Evolutionary conservation across 2,329 filamentous ascomycete species (phyloP).

Genomic region (Kalaharituber pfeilii): DNA sequence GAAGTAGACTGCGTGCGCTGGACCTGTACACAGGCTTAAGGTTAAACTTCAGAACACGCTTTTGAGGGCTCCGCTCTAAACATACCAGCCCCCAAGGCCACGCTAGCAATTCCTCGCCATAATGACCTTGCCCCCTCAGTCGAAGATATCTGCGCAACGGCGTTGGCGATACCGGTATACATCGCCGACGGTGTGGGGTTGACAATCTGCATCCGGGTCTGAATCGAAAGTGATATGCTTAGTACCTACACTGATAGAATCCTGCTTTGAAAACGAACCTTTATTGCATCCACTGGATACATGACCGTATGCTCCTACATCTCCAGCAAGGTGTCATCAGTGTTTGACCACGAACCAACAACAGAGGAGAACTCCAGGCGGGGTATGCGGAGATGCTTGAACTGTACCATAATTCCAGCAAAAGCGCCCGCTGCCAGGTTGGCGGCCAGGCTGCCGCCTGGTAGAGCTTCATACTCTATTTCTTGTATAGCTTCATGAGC

Average conservation of each 20-base stretch:
- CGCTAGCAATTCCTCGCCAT: constrained; percentile 93
- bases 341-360: neutral
- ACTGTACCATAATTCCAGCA: constrained; percentile 75
- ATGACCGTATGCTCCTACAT: constrained; percentile 88
- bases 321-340: constrained; percentile 3
- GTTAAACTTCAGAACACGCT: constrained; percentile 16
- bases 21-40: constrained; percentile 40
- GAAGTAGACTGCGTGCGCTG: constrained; percentile 95
- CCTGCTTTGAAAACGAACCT: constrained; percentile 47
- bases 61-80: constrained; percentile 11
- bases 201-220: constrained; percentile 97
- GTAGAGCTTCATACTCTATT: constrained; percentile 71
- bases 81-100: constrained; percentile 83
- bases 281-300: constrained; percentile 96
- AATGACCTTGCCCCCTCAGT: constrained; percentile 79
- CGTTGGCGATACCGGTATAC: constrained; percentile 80
- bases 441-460: constrained; percentile 70
- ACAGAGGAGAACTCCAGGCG: constrained; percentile 18
- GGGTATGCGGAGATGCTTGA: neutral
- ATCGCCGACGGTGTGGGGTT: constrained; percentile 64
- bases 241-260: too few relatives aligned
- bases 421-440: constrained; percentile 96
- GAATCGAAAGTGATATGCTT: constrained; percentile 13
- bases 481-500: constrained; percentile 15
- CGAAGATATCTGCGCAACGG: constrained; percentile 78